Base-by-base conservation (phyloP, 495 filamentous ascomycete species). In the Cairneyella variabilis region DNA sequence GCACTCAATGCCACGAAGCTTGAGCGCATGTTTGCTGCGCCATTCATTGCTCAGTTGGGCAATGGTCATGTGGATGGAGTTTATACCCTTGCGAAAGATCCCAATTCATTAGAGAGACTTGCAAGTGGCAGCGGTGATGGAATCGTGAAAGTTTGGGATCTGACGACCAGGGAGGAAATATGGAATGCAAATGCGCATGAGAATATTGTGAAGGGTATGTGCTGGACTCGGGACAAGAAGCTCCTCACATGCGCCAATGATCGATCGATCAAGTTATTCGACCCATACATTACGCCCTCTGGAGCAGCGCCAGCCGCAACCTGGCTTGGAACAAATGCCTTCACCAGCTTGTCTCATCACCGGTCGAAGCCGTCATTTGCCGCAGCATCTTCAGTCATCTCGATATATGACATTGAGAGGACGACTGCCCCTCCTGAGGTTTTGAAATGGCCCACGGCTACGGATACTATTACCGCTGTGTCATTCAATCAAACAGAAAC, bases 401-500 rank as follows among this genome's bases (percentile, higher is more conserved):
- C 87, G 40, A 83, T 97, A 61, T 96, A 95, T 68, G 91, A 96
- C 65, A 78, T 90, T 55, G 83, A 85, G 16, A 83, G 85, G 14
- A 79, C 84, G 42, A 88, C 85, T 37, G 78, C 85, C 3, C 83
- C 89, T 3, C 82, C 85, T 3, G 88, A 95, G 66, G 86, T 86
- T 37, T 76, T 96, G 28, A 75, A 86, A 57, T 96, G 90, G 90
- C 90, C 90, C 23, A 91, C 85, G 3, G 82, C 81, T 32, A 83
- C 86, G 40, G 92, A 97, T 67, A 97, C 95, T n/a, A 91, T 97
- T 69, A 95, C 81, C 17, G 80, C 86, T 9, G 76, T 97, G 51
- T 77, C 86, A 41, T 96, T 97, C 75, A 98, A 98, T 70, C 89
- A 93, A 63, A 85, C 82, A 16, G 93, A 98, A 70, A 96, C 95